Evolutionary conservation across 371 early-diverging fungal species (phyloP), one percentile per base, ranked within the genome.

Genomic region (Lichtheimia ramosa): DNA sequence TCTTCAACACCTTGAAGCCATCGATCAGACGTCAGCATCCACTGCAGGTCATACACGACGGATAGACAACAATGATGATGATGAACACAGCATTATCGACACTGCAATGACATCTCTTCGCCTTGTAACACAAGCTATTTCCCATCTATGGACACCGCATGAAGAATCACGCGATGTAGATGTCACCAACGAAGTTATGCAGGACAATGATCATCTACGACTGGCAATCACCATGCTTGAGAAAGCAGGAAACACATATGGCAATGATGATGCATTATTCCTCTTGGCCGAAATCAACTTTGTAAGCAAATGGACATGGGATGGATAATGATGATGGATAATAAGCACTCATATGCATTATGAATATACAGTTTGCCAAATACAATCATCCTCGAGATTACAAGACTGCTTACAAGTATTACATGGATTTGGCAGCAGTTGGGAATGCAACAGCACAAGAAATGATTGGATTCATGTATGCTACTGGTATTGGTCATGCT

Each of bases 381-480:
- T 89, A 86, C 57, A 73, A 75, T 20, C 63, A 75, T 25, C 82
- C 79, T 0, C 77, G 85, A 25, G 79, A 91, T 62, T 70, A 85
- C 34, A 57, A 65, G 0, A 54, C 71, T 34, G 90, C 93, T 15
- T 87, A 86, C 46, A 65, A 73, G 23, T 83, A 84, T 54, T 91
- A 87, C 62, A 61, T 71, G 50, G 56, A 71, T 53, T 68, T 91
- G 48, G 89, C 90, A 0, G 68, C 74, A 20, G 59, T 63, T 21
- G 97, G 96, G 42, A 89, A 94, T 65, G 82, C 92, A 5, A 83
- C 88, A 4, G 97, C 94, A 14, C 97, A 95, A 65, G 88, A 92
- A 39, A 89, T 90, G 82, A 69, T 95, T 5, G 97, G 96, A 6
- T 83, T 94, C 58, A 86, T 94, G 73, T 89, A 95, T 69, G 87